A percentile compares a stretch with the other conserved stretches of the same genome.
These are phyloP conservation scores for Sporothrix brunneoviolacea DNA, from an alignment of 2,329 filamentous ascomycete genomes.

Conservation along the genomic window DNA sequence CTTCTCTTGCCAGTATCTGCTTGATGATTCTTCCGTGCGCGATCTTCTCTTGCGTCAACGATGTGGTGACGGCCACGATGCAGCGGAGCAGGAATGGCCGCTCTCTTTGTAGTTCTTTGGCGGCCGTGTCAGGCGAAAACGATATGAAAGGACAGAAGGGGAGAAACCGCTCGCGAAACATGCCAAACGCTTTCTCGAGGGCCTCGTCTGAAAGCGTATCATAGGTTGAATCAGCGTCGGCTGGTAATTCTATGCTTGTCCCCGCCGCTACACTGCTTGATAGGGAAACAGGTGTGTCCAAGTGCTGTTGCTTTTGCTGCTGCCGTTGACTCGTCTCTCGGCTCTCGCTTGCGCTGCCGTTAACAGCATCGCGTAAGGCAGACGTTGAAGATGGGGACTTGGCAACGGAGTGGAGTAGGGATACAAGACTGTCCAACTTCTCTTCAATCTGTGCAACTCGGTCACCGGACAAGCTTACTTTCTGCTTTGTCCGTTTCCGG, in stretches of 20 bases:
- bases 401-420: slow-evolving; percentile 27
- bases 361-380: too few species aligned
- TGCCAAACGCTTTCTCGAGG: slow-evolving; percentile 9
- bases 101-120: slow-evolving; percentile 31
- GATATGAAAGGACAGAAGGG: slow-evolving; percentile 22
- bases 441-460: slow-evolving; percentile 41
- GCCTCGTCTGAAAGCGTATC: neutral
- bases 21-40: slow-evolving; percentile 33
- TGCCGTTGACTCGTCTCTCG: too few species aligned
- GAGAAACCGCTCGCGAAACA: slow-evolving; percentile 36
- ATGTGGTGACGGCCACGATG: slow-evolving; percentile 41
- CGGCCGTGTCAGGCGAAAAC: slow-evolving; percentile 31
- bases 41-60: slow-evolving; percentile 34
- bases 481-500: slow-evolving; percentile 30
- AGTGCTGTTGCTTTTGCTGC: neutral
- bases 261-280: too few species aligned
- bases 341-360: too few species aligned
- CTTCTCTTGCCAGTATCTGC: slow-evolving; percentile 38
- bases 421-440: slow-evolving; percentile 42
- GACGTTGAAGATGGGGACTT: slow-evolving; percentile 23
- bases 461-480: slow-evolving; percentile 17
- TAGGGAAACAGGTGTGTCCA: neutral
- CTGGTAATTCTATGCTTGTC: too few species aligned
- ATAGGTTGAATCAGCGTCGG: neutral
- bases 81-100: slow-evolving; percentile 47